Conservation (phyloP, 345 rosid species). For the Acer negundo region DNA sequence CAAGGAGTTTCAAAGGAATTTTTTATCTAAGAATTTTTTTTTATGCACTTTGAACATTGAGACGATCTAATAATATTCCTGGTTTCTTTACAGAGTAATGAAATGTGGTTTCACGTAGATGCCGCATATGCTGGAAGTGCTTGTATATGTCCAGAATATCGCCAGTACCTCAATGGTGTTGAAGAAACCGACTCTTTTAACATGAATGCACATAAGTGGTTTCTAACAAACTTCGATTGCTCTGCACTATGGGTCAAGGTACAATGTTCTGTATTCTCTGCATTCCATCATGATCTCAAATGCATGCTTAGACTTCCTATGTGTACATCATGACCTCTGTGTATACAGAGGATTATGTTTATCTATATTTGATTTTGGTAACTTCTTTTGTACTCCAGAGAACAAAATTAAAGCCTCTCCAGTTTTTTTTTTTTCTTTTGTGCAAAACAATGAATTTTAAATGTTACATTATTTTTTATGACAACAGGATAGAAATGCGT, state of each 20-base stretch:
- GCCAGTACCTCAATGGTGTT: conserved; percentile 72
- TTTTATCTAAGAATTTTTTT: not conserved
- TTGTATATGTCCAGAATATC: conserved; percentile 85
- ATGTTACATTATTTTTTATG: conserved; percentile 11
- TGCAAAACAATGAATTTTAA: not conserved
- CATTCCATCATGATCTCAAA: not conserved
- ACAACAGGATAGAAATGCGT: conserved; percentile 68
- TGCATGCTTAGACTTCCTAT: not conserved
- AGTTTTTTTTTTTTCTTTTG: not conserved
- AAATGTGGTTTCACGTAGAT: conserved; percentile 87
- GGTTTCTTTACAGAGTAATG: conserved; percentile 52
- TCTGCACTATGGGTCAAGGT: conserved; percentile 94
- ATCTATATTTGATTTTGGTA: not conserved
- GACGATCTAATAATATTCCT: conserved; percentile 11
- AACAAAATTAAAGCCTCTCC: not conserved
- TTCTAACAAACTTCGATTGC: conserved; percentile 87
- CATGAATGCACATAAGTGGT: conserved; percentile 95
- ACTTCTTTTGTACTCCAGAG: not conserved
- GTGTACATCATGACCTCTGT: not conserved
- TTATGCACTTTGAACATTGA: not conserved
- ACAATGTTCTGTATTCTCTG: conserved; percentile 16
- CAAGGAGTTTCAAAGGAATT: not conserved
- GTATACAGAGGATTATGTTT: not conserved
- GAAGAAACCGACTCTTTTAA: conserved; percentile 92
- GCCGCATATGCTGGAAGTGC: conserved; percentile 97